phyloP scores from a whole-genome alignment of 225 moss, liverwort and hornwort species.

The Bryoerythrophyllum caledonicum region DNA sequence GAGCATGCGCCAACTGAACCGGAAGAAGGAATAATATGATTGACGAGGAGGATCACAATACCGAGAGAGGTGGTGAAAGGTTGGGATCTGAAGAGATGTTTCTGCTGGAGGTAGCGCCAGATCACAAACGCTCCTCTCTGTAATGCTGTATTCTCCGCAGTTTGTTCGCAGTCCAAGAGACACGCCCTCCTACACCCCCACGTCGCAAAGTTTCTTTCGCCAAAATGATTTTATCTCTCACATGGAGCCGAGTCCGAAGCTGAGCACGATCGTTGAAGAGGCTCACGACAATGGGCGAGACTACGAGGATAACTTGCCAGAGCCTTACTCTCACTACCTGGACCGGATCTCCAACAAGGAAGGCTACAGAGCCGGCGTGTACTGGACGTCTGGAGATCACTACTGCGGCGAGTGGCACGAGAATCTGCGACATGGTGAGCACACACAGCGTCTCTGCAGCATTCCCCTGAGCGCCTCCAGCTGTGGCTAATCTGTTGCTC shows the following conservation, averaged over 20 bases:
- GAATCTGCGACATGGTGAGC: constrained; percentile 74
- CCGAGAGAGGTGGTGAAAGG: constrained; percentile 27
- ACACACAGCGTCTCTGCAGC: background rate
- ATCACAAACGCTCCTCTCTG: constrained; percentile 38
- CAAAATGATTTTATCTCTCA: background rate
- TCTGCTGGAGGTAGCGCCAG: constrained; percentile 19
- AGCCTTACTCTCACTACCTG: constrained; percentile 47
- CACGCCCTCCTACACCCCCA: constrained; percentile 43
- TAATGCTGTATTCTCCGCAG: background rate
- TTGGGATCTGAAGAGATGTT: constrained; percentile 42
- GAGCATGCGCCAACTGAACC: background rate
- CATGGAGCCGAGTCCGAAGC: constrained; percentile 59
- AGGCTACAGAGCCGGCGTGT: constrained; percentile 71
- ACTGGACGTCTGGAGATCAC: constrained; percentile 79
- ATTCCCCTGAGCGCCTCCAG: background rate
- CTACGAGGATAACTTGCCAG: constrained; percentile 22
- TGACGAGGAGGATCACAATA: background rate
- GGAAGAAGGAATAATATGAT: background rate
- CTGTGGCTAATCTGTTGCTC: background rate
- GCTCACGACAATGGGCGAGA: constrained; percentile 23
- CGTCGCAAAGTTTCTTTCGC: background rate
- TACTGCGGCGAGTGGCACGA: constrained; percentile 93
- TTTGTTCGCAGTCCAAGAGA: constrained; percentile 45
- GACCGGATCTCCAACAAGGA: constrained; percentile 80
- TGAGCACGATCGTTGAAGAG: constrained; percentile 34